Conservation (phyloP, 2,329 filamentous ascomycete species). For the Neopestalotiopsis sp. region DNA sequence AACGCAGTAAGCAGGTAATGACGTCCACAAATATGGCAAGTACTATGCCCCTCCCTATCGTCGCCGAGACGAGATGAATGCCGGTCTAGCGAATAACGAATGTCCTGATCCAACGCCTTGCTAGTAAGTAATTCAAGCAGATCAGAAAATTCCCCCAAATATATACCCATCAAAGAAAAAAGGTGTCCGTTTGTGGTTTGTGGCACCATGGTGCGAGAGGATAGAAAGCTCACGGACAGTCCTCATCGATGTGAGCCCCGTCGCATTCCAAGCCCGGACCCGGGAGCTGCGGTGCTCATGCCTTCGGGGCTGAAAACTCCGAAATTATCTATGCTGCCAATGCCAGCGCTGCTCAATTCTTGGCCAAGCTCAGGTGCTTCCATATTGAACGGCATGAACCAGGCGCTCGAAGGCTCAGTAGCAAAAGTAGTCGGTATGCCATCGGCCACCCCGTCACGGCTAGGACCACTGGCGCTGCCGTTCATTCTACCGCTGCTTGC, state of each 20-base stretch:
- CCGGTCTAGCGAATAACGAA: slow-evolving; percentile 13
- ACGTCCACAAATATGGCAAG: not conserved
- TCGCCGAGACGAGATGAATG: slow-evolving; percentile 11
- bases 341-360: slow-evolving; percentile 48
- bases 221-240: not conserved
- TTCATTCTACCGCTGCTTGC: slow-evolving; percentile 39
- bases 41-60: not conserved
- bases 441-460: slow-evolving; percentile 32
- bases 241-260: slow-evolving; percentile 14
- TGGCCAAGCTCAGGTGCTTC: slow-evolving; percentile 71
- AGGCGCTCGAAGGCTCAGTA: slow-evolving; percentile 67
- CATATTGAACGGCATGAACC: slow-evolving; percentile 94
- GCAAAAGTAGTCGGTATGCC: slow-evolving; percentile 31
- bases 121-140: not conserved
- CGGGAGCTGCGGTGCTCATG: slow-evolving; percentile 39
- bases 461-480: slow-evolving; percentile 32
- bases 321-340: slow-evolving; percentile 55
- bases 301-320: slow-evolving; percentile 51
- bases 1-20: not conserved
- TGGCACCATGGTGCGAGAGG: not conserved
- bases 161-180: not conserved
- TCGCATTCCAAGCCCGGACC: slow-evolving; percentile 22
- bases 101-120: slow-evolving; percentile 17
- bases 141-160: not conserved
- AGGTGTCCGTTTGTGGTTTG: no score